Evolutionary conservation across 2,329 filamentous ascomycete species (phyloP), one percentile per base, ranked within the genome.

Genomic region (Alternaria metachromatica): DNA sequence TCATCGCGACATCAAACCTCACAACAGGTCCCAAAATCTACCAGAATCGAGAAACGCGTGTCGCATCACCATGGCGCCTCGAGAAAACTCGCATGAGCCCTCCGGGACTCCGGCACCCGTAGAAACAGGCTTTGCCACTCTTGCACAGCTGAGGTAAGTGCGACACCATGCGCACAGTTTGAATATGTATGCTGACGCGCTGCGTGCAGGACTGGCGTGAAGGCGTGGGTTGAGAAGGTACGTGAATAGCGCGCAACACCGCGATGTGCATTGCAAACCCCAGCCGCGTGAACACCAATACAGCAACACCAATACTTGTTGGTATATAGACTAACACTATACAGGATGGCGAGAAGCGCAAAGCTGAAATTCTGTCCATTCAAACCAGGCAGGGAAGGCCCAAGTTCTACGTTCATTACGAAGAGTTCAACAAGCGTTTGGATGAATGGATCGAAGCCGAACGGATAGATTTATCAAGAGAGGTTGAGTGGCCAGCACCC

Each of bases 361-460:
- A 96, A 82, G 96, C 96, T 72, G 96, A 99, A 80, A 97, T 99
- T 67, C 84, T 99, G n/a, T 96, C 93, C 63, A 96, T 98, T 72
- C 91, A 92, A 76, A 92, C 94, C 63, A 92, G 92, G 21, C 96
- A 96, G 80, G 95, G 93, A 74, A 90, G 92, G 15, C 91, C 93
- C 43, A 92, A 92, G 59, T 97, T 95, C 77, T 97, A 97, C 81
- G 96, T 97, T 75, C 97, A 98, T 80, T 98, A 97, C 79, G 93
- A 97, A 77, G 96, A 97, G 76, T 98, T 97, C 87, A 98, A 98
- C 83, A 98, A 98, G 74, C 88, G 89, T 84, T 83, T 90, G 30
- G 88, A 90, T 72, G 96, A 99, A 84, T 99, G 96, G 96, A 90
- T 99, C 10, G 86, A 92, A 2, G 87, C 91, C 28, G 86, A 88